Percentiles rank a stretch among this genome's conserved stretches.
phyloP scores from a whole-genome alignment of 495 filamentous ascomycete genomes.

The Amphirosellinia nigrospora region DNA sequence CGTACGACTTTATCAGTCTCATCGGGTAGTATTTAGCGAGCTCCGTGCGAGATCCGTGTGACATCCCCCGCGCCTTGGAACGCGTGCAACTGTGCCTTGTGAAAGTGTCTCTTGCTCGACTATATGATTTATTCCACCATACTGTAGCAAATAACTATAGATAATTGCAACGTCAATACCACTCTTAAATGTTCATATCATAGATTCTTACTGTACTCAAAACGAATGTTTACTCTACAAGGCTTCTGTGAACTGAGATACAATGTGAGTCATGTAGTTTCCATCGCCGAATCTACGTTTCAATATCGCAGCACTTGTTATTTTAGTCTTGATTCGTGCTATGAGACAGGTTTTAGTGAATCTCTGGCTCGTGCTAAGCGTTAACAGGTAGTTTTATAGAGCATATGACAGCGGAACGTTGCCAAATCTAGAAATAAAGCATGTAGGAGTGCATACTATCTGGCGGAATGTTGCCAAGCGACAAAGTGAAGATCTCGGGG shows the following conservation, averaged over 20 bases:
- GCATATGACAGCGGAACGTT: too few relatives aligned
- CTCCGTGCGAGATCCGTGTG: too few relatives aligned
- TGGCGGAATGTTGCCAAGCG: conserved; percentile 59
- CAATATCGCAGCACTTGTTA: conserved; percentile 61
- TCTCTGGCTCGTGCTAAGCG: too few relatives aligned
- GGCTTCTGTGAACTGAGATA: neutral
- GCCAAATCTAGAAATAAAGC: too few relatives aligned
- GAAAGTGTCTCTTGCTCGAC: too few relatives aligned
- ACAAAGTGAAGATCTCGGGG: conserved; percentile 58
- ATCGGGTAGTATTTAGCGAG: too few relatives aligned
- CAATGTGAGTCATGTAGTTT: neutral
- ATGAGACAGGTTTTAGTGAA: neutral
- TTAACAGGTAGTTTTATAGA: too few relatives aligned
- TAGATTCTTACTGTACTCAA: neutral
- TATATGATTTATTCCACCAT: too few relatives aligned
- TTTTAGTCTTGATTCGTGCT: conserved; percentile 42
- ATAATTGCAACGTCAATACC: neutral
- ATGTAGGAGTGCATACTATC: conserved; percentile 17
- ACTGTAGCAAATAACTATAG: too few relatives aligned
- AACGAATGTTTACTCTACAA: neutral
- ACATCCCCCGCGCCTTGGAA: too few relatives aligned
- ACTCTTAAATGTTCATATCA: neutral
- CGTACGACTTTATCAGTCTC: too few relatives aligned
- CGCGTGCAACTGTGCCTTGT: too few relatives aligned
- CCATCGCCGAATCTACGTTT: conserved; percentile 54